phyloP scores from a whole-genome alignment of 495 filamentous ascomycete genomes.

The Penicillium longicatenatum region DNA sequence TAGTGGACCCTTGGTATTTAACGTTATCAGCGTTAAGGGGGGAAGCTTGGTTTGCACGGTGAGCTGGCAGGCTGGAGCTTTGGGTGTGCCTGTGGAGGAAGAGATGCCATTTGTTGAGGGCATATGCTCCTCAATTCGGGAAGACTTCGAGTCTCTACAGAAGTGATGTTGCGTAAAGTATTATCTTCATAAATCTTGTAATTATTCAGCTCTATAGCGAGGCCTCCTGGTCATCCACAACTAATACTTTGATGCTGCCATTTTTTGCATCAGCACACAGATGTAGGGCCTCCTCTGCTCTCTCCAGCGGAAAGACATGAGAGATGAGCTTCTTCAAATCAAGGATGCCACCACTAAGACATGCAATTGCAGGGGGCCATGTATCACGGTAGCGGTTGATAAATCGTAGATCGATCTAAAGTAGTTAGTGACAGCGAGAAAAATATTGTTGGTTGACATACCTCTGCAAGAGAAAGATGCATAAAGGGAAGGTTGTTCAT shows the following conservation, averaged over 20 bases:
- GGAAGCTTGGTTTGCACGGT: slow-evolving; percentile 23
- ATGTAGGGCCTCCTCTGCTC: slow-evolving; percentile 56
- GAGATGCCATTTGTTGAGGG: slow-evolving; percentile 19
- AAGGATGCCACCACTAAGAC: slow-evolving; percentile 49
- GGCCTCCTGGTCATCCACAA: slow-evolving; percentile 54
- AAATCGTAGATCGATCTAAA: slow-evolving; percentile 61
- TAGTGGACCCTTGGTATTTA: slow-evolving; percentile 28
- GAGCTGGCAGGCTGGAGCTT: slow-evolving; percentile 28
- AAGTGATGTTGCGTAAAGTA: background rate
- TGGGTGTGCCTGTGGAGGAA: slow-evolving; percentile 18
- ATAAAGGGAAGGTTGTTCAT: slow-evolving; percentile 69
- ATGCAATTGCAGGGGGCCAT: slow-evolving; percentile 58
- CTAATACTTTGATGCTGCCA: slow-evolving; percentile 60
- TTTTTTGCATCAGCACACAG: slow-evolving; percentile 48
- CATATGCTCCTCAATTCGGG: slow-evolving; percentile 22
- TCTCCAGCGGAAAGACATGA: slow-evolving; percentile 62
- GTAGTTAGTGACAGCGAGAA: background rate
- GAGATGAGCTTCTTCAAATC: slow-evolving; percentile 68
- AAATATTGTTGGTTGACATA: slow-evolving; percentile 3
- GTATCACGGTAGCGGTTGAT: slow-evolving; percentile 67
- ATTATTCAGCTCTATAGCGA: slow-evolving; percentile 20
- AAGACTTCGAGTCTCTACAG: slow-evolving; percentile 15
- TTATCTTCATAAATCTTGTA: background rate
- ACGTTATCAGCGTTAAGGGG: slow-evolving; percentile 29
- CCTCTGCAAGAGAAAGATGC: slow-evolving; percentile 62